Evolutionary conservation across 768 basidiomycete species (phyloP), one percentile per base, ranked within the genome.

Genomic region (Boletus sensibilis): DNA sequence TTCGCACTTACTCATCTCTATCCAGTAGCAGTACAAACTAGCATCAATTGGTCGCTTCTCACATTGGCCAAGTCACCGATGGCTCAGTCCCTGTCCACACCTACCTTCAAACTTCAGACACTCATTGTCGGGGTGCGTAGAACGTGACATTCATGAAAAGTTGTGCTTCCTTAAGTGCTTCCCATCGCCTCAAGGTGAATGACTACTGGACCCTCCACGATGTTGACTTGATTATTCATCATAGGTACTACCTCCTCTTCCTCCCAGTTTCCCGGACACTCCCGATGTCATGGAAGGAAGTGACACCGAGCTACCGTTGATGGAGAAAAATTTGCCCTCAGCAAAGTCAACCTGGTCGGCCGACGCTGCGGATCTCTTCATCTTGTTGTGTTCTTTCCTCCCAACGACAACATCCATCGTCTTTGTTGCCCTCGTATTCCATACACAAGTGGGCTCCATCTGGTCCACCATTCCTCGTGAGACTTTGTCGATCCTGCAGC

Each of bases 301-400:
- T 20, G 49, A 51, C 4, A 21, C 12, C 29, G 7, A 38, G n/a
- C 20, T 13, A 9, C 45, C 50, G 8, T 27, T 56, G 35, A 43
- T 55, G n/a, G 44, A 27, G 39, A 41, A n/a, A 21, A 39, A 34
- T 2, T 29, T 18, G n/a, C 7, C 40, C 6, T 1, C 11, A 20
- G 14, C 16, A 20, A 53, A 33, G 38, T 16, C 25, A n/a, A 3
- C 5, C 25, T 50, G 55, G 52, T 38, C 25, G 0, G 34, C 59
- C 9, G 63, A 65, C 18, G 34, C 31, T 18, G 47, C 43, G 5
- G 60, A 62, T 18, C 31, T 53, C 4, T 51, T 58, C 41, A 23
- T 58, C 23, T 13, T 62, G 25, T 20, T 44, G 9, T 56, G 54
- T 11, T 59, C 50, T 31, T 59, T 50, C 35, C 27, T 55, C 23